Percentiles rank a stretch among this genome's conserved stretches.
Evolutionary conservation across 805 yeast species (phyloP).

Genomic region (Saitoella complicata): DNA sequence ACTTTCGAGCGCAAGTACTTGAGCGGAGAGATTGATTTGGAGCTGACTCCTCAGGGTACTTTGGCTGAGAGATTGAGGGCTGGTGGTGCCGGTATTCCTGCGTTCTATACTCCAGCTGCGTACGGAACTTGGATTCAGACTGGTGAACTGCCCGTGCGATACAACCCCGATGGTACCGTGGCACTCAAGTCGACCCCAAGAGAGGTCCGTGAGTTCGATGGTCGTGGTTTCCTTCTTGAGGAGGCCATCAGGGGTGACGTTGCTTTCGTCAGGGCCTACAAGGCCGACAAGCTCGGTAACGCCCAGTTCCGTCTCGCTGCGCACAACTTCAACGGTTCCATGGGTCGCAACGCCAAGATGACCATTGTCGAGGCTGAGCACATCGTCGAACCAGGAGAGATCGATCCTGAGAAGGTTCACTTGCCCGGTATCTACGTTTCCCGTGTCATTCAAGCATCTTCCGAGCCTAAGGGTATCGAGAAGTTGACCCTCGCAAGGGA

Average conservation of each 20-base stretch:
- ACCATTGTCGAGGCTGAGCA: constrained; percentile 38
- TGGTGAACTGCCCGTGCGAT: constrained; percentile 31
- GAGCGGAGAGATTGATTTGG: constrained; percentile 30
- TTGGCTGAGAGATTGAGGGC: constrained; percentile 34
- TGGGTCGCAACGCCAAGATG: constrained; percentile 30
- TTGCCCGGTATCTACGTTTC: constrained; percentile 32
- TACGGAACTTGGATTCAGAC: constrained; percentile 36
- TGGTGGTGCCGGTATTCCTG: constrained; percentile 34
- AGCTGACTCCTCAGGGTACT: constrained; percentile 37
- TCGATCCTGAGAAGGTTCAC: constrained; percentile 30
- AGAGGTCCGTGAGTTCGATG: constrained; percentile 30
- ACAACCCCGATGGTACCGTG: constrained; percentile 24
- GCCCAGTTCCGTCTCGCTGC: constrained; percentile 33
- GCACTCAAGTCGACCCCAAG: constrained; percentile 24
- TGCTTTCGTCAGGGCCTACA: constrained; percentile 32
- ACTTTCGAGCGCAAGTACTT: constrained; percentile 27
- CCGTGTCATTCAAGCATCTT: constrained; percentile 26
- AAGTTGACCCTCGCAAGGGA: constrained; percentile 13
- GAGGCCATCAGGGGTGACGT: constrained; percentile 32
- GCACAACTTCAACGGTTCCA: constrained; percentile 29
- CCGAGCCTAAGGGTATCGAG: constrained; percentile 28
- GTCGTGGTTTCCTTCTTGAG: constrained; percentile 29
- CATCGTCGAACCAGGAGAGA: constrained; percentile 31
- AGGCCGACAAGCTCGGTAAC: constrained; percentile 34
- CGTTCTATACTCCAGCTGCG: constrained; percentile 34